Conservation (phyloP, 495 filamentous ascomycete species). For the Annulohypoxylon moriforme region DNA sequence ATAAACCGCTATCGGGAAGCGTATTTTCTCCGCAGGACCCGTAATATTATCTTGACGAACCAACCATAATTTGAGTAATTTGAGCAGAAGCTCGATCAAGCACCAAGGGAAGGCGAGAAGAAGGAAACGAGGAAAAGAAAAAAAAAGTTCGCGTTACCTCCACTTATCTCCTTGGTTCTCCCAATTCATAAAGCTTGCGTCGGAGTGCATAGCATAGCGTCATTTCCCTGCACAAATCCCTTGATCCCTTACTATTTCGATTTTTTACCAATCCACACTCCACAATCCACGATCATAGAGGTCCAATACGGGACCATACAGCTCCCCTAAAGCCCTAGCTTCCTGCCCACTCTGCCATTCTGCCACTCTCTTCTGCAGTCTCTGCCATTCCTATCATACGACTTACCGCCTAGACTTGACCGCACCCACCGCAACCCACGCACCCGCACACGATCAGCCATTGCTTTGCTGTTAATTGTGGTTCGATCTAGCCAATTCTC, state of each 20-base stretch:
- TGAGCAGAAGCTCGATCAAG: slow-evolving; percentile 6
- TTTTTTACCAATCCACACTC: slow-evolving; percentile 4
- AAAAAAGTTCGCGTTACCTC: slow-evolving; percentile 23
- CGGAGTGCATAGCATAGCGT: slow-evolving; percentile 31
- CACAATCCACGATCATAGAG: not conserved
- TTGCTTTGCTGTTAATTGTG: slow-evolving; percentile 38
- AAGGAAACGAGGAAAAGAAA: slow-evolving; percentile 10
- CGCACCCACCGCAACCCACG: slow-evolving; percentile 21
- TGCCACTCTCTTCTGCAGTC: slow-evolving; percentile 7
- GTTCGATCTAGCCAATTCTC: slow-evolving; percentile 35
- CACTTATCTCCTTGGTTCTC: not conserved
- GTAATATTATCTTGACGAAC: slow-evolving; percentile 16
- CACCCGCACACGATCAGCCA: slow-evolving; percentile 35
- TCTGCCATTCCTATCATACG: slow-evolving; percentile 32
- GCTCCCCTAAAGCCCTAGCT: not conserved
- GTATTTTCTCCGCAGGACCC: slow-evolving; percentile 36
- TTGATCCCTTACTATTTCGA: slow-evolving; percentile 22
- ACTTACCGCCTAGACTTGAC: slow-evolving; percentile 23
- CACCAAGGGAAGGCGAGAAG: not conserved
- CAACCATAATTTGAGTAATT: slow-evolving; percentile 20
- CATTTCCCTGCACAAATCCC: slow-evolving; percentile 41
- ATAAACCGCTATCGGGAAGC: slow-evolving; percentile 36
- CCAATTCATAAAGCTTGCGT: slow-evolving; percentile 33
- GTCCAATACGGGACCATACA: not conserved
- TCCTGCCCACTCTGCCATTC: not conserved